Percentiles rank a stretch among this genome's conserved stretches.
Conservation (phyloP, 2,329 filamentous ascomycete species). For the Ascosphaera apis region DNA sequence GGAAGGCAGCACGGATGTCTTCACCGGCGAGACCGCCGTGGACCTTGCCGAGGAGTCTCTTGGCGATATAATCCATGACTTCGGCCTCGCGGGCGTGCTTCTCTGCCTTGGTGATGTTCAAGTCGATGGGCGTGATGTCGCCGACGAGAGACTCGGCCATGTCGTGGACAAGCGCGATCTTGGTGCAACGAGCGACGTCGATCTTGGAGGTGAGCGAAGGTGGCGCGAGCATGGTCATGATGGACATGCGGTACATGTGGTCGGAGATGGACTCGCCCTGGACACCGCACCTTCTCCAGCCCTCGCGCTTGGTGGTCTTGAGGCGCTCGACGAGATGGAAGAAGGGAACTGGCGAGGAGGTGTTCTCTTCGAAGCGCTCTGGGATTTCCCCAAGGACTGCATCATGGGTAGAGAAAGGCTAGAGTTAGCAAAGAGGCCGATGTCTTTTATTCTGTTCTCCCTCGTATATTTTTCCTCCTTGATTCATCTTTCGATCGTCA, state of each 20-base stretch:
- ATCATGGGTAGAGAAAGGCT: no score
- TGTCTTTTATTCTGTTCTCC: slow-evolving; percentile 1
- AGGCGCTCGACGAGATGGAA: slow-evolving; percentile 85
- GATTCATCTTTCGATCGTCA: no score
- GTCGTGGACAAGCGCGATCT: slow-evolving; percentile 91
- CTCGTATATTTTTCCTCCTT: no score
- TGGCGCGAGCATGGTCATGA: slow-evolving; percentile 83
- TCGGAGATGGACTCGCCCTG: slow-evolving; percentile 75
- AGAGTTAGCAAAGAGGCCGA: not conserved
- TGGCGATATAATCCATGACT: slow-evolving; percentile 80
- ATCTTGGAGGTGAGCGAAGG: slow-evolving; percentile 45
- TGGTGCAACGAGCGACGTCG: slow-evolving; percentile 64
- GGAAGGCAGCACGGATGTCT: slow-evolving; percentile 62
- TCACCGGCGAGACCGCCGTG: slow-evolving; percentile 45
- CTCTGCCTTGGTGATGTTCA: slow-evolving; percentile 54
- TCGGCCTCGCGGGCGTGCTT: slow-evolving; percentile 69
- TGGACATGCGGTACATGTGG: slow-evolving; percentile 99
- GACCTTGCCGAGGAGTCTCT: slow-evolving; percentile 48
- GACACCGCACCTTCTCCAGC: slow-evolving; percentile 80
- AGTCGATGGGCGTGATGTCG: slow-evolving; percentile 84
- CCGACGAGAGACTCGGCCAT: slow-evolving; percentile 92
- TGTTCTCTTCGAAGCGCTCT: slow-evolving; percentile 34
- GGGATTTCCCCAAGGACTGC: slow-evolving; percentile 42
- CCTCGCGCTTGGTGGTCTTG: slow-evolving; percentile 91
- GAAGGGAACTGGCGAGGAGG: slow-evolving; percentile 61